Conservation (phyloP, 306 rosid genomes). For the Prunus campanulata region DNA sequence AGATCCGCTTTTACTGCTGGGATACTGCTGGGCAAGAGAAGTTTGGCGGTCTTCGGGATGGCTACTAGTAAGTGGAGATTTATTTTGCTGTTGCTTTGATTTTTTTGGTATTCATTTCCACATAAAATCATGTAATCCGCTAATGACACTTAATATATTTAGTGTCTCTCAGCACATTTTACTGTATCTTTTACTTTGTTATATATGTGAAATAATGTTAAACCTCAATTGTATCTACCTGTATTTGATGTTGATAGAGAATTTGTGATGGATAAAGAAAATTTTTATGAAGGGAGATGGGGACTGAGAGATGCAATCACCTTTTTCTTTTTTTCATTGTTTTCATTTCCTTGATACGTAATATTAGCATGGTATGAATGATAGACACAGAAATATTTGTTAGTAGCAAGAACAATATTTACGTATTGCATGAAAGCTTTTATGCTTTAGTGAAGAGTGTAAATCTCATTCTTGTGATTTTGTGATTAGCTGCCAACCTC, state of each 20-base stretch:
- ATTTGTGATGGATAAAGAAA: neutral
- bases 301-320: neutral
- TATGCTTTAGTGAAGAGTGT: neutral
- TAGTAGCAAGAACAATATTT: neutral
- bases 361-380: neutral
- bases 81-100: too few species aligned
- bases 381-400: neutral
- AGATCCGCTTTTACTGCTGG: constrained; percentile 75
- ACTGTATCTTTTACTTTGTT: neutral
- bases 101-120: neutral
- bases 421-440: too few species aligned
- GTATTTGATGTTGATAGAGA: neutral
- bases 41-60: constrained; percentile 80
- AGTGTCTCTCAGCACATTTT: neutral
- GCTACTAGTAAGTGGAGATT: constrained; percentile 63
- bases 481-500: neutral
- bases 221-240: too few species aligned
- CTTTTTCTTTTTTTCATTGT: neutral
- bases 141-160: too few species aligned
- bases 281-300: neutral
- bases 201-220: too few species aligned
- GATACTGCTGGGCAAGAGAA: constrained; percentile 87
- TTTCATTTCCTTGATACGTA: neutral
- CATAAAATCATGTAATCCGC: neutral
- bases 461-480: neutral